Evolutionary conservation across 192 early-diverging fungal genomes (phyloP).

Genomic region (Backusella luteola): DNA sequence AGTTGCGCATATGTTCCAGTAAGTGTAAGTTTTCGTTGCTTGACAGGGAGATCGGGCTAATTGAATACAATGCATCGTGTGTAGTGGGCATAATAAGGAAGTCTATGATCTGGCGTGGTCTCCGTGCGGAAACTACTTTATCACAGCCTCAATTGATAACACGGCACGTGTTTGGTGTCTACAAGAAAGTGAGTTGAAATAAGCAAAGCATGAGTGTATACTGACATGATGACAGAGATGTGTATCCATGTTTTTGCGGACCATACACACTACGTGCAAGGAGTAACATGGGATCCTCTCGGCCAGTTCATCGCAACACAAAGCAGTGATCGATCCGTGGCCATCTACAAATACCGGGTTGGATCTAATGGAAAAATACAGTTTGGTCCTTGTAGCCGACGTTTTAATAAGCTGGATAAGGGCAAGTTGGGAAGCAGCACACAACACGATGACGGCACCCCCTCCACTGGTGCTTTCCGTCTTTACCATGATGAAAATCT

Average conservation of each 20-base stretch:
- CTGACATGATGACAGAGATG: slow-evolving; percentile 41
- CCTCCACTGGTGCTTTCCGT: slow-evolving; percentile 38
- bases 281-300: slow-evolving; percentile 93
- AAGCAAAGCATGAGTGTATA: no score
- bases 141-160: slow-evolving; percentile 87
- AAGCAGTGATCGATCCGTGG: slow-evolving; percentile 79
- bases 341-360: slow-evolving; percentile 20
- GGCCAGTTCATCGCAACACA: slow-evolving; percentile 86
- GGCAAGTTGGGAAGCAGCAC: not conserved
- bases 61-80: not conserved
- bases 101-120: slow-evolving; percentile 96
- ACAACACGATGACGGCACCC: not conserved
- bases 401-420: slow-evolving; percentile 16
- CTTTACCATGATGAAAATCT: slow-evolving; percentile 87
- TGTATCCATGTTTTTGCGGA: slow-evolving; percentile 76
- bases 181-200: slow-evolving; percentile 51
- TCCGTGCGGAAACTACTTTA: slow-evolving; percentile 76
- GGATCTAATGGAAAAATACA: slow-evolving; percentile 10
- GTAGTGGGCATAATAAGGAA: slow-evolving; percentile 72
- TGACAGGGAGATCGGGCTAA: no score
- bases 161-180: slow-evolving; percentile 86
- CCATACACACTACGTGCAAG: slow-evolving; percentile 95
- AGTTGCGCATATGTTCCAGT: slow-evolving; percentile 65
- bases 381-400: slow-evolving; percentile 17
- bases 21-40: slow-evolving; percentile 15